Percentiles rank a stretch among this genome's conserved stretches.
Evolutionary conservation across 768 basidiomycete species (phyloP).

Genomic region (Leccinum boreale): DNA sequence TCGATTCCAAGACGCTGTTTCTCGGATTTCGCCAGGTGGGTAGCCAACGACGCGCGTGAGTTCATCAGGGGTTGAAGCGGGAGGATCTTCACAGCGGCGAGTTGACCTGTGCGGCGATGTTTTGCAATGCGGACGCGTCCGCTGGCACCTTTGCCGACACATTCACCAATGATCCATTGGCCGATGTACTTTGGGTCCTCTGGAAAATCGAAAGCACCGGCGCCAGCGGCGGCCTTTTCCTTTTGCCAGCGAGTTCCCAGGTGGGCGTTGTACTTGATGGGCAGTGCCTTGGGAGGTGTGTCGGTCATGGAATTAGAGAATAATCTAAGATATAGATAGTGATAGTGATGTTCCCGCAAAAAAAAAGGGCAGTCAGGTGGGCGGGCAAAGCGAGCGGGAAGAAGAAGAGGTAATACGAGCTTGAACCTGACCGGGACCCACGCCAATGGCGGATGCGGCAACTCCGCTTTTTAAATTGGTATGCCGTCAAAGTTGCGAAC

Average conservation of each 20-base stretch:
- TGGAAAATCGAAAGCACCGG: slow-evolving; percentile 72
- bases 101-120: slow-evolving; percentile 80
- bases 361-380: not conserved
- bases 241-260: slow-evolving; percentile 84
- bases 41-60: slow-evolving; percentile 65
- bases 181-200: slow-evolving; percentile 86
- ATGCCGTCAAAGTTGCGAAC: not conserved
- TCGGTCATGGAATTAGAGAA: slow-evolving; percentile 24
- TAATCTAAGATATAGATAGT: slow-evolving; percentile 4
- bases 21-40: slow-evolving; percentile 68
- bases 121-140: slow-evolving; percentile 94
- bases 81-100: slow-evolving; percentile 95
- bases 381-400: slow-evolving; percentile 6
- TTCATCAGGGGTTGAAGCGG: slow-evolving; percentile 75
- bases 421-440: not conserved
- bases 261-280: slow-evolving; percentile 66
- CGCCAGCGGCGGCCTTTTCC: slow-evolving; percentile 79
- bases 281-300: slow-evolving; percentile 67
- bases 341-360: slow-evolving; percentile 17
- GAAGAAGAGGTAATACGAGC: slow-evolving; percentile 2
- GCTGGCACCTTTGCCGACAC: slow-evolving; percentile 90
- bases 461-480: not conserved
- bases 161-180: slow-evolving; percentile 91
- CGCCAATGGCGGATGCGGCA: not conserved
- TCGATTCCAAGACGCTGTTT: slow-evolving; percentile 86